Evolutionary conservation across 495 filamentous ascomycete species (phyloP).

Genomic region (Lasiosphaeriaceae sp.): DNA sequence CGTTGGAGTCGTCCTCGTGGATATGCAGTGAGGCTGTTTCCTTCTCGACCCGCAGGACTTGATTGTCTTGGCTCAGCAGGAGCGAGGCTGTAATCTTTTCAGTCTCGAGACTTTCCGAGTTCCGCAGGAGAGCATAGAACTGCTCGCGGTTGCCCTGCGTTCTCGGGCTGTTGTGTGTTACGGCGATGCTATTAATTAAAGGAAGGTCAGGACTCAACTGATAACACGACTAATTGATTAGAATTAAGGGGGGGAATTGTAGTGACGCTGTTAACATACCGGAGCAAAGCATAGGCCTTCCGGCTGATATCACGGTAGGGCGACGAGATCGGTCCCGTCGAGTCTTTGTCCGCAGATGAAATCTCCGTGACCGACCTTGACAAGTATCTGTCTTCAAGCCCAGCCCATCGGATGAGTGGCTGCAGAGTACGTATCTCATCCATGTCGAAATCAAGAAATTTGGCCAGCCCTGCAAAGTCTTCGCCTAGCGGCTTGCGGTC

Average conservation of each 20-base stretch:
- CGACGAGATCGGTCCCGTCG: constrained; percentile 16
- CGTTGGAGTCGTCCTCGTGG: constrained; percentile 13
- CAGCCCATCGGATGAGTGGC: constrained; percentile 33
- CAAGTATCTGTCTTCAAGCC: constrained; percentile 31
- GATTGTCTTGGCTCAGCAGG: constrained; percentile 18
- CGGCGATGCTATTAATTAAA: constrained; percentile 25
- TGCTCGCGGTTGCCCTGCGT: constrained; percentile 8
- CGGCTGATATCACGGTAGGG: constrained; percentile 23
- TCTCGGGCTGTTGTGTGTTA: constrained; percentile 33
- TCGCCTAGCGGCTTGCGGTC: constrained; percentile 32
- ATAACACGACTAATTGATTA: neutral
- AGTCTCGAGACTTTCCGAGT: constrained; percentile 23
- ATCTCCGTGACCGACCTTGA: constrained; percentile 34
- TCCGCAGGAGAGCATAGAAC: constrained; percentile 29
- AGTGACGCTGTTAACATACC: constrained; percentile 19
- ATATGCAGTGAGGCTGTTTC: constrained; percentile 28
- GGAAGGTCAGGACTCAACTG: too few relatives aligned
- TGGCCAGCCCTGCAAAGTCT: constrained; percentile 25
- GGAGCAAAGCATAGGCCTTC: constrained; percentile 37
- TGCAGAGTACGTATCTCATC: constrained; percentile 30
- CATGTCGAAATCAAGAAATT: constrained; percentile 35
- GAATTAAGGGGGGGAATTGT: constrained; percentile 4
- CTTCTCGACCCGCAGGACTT: constrained; percentile 12
- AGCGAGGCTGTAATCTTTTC: constrained; percentile 29
- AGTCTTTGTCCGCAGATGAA: constrained; percentile 21